Evolutionary conservation across 371 early-diverging fungal genomes (phyloP).

Genomic region (Mortierella sp.): DNA sequence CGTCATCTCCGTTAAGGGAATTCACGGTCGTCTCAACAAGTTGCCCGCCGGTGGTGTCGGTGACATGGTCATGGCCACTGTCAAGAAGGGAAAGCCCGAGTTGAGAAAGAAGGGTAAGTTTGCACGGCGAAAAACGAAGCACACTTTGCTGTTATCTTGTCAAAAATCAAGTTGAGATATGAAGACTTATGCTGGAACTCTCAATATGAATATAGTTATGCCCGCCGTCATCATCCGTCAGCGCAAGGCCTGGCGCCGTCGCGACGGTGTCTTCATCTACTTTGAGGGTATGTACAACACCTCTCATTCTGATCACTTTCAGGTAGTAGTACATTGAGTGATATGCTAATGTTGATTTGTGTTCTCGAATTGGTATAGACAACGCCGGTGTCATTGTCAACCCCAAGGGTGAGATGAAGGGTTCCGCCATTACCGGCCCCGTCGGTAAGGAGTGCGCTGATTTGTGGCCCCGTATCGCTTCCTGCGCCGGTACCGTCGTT

Average conservation of each 20-base stretch:
- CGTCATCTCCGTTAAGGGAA: slow-evolving; percentile 98
- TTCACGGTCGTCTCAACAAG: slow-evolving; percentile 98
- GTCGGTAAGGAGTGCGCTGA: slow-evolving; percentile 99
- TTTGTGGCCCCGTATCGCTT: slow-evolving; percentile 99
- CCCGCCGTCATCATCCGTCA: slow-evolving; percentile 99
- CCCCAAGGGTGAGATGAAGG: slow-evolving; percentile 99
- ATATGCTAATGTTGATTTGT: not conserved
- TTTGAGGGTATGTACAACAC: slow-evolving; percentile 83
- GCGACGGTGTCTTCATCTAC: slow-evolving; percentile 99
- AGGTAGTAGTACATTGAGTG: no score
- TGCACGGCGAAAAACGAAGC: no score
- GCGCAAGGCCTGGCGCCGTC: slow-evolving; percentile 99
- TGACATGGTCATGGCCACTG: slow-evolving; percentile 99
- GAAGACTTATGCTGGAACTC: no score
- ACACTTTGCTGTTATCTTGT: no score
- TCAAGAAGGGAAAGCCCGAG: slow-evolving; percentile 99
- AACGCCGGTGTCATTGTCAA: slow-evolving; percentile 98
- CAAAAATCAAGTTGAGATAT: no score
- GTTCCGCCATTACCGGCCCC: slow-evolving; percentile 99
- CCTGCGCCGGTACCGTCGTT: slow-evolving; percentile 94
- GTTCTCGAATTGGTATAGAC: slow-evolving; percentile 60
- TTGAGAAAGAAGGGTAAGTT: slow-evolving; percentile 98
- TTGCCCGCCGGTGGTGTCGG: slow-evolving; percentile 99
- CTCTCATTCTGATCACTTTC: no score
- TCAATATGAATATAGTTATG: no score